Evolutionary conservation across 257 asterid species (phyloP), one percentile per base, ranked within the genome.

Genomic region (Petrea volubilis): DNA sequence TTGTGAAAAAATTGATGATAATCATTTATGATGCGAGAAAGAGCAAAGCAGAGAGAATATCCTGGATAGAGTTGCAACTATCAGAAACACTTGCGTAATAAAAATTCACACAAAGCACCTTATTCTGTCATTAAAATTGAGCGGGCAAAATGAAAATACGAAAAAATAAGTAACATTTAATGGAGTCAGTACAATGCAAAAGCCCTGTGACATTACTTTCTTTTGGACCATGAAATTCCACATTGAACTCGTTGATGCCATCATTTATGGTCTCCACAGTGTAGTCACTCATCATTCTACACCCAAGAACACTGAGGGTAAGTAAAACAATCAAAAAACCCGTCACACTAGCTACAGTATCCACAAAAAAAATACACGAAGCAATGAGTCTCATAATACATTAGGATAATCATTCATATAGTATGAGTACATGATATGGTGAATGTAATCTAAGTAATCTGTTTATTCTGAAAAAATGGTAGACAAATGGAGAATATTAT

Each of bases 221-320:
- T 90, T 93, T 93, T 28, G 98, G 98, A 61, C 98, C 98, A 55
- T 90, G 90, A 79, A 93, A 93, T 67, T 84, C 82, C 71, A 93
- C 96, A 50, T 88, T 88, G 85, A 93, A 90, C 90, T 90, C 95
- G 47, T 77, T 88, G 80, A 88, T 81, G 70, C 93, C 96, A 63
- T 93, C 98, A 60, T 93, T 87, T 69, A 90, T 77, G 21, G 98
- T 78, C 85, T 93, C 97, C 74, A 93, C 97, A 0, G 68, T 55
- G 77, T 90, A 90, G 79, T 93, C 97, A 59, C 95, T 93, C 98
- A 93, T 93, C 98, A 93, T 93, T 87, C 98, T 93, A 80, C 82
- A 72, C 47, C n/a, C 29, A 52, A 53, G 24, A 71, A 61, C 15
- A 74, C 15, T n/a, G 18, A 36, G 11, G 13, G 28, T 64, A 55